Evolutionary conservation across 306 rosid species (phyloP).

Genomic region (Mucuna pruriens): DNA sequence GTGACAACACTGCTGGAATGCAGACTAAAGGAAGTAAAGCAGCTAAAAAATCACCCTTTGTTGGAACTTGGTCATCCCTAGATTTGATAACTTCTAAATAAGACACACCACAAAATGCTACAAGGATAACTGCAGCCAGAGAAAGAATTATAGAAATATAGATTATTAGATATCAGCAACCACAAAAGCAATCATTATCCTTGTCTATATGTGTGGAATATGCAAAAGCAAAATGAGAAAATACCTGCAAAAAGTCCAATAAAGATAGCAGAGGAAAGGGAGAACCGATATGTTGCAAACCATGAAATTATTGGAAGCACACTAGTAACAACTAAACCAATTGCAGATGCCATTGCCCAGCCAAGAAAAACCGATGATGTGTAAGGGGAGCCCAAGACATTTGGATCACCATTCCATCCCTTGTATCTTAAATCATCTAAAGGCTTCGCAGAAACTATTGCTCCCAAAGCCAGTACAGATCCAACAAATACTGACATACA

Average conservation of each 20-base stretch:
- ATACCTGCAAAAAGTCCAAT: slow-evolving; percentile 89
- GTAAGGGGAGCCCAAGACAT: slow-evolving; percentile 78
- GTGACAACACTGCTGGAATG: slow-evolving; percentile 94
- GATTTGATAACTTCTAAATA: slow-evolving; percentile 87
- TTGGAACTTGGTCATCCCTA: slow-evolving; percentile 76
- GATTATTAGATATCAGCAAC: slow-evolving; percentile 8
- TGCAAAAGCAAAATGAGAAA: slow-evolving; percentile 6
- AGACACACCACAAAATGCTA: slow-evolving; percentile 91
- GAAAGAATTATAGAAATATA: background rate
- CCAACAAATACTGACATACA: slow-evolving; percentile 72
- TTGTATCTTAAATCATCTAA: slow-evolving; percentile 86
- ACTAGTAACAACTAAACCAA: slow-evolving; percentile 84
- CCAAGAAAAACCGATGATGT: slow-evolving; percentile 89
- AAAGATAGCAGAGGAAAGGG: slow-evolving; percentile 84
- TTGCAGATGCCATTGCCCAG: slow-evolving; percentile 96
- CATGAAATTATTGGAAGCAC: slow-evolving; percentile 93
- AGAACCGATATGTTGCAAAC: slow-evolving; percentile 95
- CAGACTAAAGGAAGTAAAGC: slow-evolving; percentile 95
- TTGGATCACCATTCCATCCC: slow-evolving; percentile 83
- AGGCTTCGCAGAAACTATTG: slow-evolving; percentile 91
- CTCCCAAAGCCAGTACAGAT: slow-evolving; percentile 88
- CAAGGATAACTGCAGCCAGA: slow-evolving; percentile 71
- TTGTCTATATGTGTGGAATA: background rate
- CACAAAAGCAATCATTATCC: background rate
- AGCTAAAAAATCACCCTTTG: slow-evolving; percentile 92